Conservation (phyloP, 1,139 yeast genomes). For the Debaryomyces psychrophilus region DNA sequence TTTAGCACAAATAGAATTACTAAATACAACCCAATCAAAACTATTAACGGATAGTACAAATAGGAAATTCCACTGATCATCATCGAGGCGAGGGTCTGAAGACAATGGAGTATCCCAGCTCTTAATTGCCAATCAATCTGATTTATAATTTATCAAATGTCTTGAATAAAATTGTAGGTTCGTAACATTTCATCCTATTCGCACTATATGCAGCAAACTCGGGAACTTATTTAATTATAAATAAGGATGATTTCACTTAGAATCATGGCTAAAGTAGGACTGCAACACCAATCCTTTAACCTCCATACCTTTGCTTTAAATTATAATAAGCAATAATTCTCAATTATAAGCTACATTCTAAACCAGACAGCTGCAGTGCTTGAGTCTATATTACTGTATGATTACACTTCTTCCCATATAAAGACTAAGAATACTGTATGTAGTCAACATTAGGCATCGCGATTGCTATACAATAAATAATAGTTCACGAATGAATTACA, state of each 20-base stretch:
- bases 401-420: too few species aligned
- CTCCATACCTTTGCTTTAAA: too few species aligned
- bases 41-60: slow-evolving; percentile 3
- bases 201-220: background rate
- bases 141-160: background rate
- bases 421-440: too few species aligned
- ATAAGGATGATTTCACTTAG: too few species aligned
- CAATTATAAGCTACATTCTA: too few species aligned
- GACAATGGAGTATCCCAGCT: background rate
- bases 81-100: background rate
- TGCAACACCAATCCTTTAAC: too few species aligned
- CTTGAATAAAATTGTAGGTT: background rate
- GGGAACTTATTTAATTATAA: background rate
- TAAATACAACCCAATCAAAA: slow-evolving; percentile 1
- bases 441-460: too few species aligned
- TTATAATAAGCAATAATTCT: too few species aligned
- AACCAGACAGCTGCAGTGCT: too few species aligned
- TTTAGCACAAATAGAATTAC: slow-evolving; percentile 20
- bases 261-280: too few species aligned
- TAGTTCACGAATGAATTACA: background rate
- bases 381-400: too few species aligned
- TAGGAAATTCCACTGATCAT: background rate
- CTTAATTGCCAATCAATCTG: background rate
- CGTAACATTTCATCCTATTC: background rate
- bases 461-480: too few species aligned